Conservation (phyloP, 2,329 filamentous ascomycete species). For the Xylaria sp. region DNA sequence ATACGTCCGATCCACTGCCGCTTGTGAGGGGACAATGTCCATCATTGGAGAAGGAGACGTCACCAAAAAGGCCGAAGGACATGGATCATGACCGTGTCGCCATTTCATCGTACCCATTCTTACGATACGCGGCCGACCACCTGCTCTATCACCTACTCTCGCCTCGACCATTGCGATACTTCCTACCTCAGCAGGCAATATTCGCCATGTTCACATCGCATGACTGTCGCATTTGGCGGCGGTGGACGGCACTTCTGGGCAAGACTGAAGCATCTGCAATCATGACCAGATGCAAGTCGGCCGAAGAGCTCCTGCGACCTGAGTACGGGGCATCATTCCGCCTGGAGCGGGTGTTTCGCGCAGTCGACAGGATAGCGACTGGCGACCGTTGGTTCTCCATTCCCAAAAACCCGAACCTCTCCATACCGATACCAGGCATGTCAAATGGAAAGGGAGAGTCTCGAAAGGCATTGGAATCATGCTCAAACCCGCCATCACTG, state of each 20-base stretch:
- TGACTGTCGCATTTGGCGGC: slow-evolving; percentile 17
- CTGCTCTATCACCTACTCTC: slow-evolving; percentile 17
- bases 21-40: slow-evolving; percentile 11
- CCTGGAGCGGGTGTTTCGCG: slow-evolving; percentile 14
- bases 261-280: slow-evolving; percentile 14
- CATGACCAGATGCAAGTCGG: slow-evolving; percentile 9
- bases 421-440: neutral
- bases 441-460: neutral
- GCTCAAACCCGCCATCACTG: neutral
- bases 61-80: slow-evolving; percentile 7
- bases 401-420: neutral
- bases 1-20: slow-evolving; percentile 15
- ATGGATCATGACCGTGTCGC: slow-evolving; percentile 17
- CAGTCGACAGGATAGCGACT: slow-evolving; percentile 12
- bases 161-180: slow-evolving; percentile 12
- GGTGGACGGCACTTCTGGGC: slow-evolving; percentile 17
- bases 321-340: slow-evolving; percentile 16
- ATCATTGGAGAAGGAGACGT: neutral
- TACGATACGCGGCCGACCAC: slow-evolving; percentile 16
- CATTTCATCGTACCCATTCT: slow-evolving; percentile 16
- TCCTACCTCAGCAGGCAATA: slow-evolving; percentile 17
- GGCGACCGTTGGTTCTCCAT: slow-evolving; percentile 13
- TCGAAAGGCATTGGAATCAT: neutral
- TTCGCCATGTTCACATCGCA: slow-evolving; percentile 7
- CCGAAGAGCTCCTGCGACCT: slow-evolving; percentile 11